These are phyloP conservation scores for Endothia cerciana DNA, from an alignment of 2,329 filamentous ascomycete species.

Conservation along the genomic window DNA sequence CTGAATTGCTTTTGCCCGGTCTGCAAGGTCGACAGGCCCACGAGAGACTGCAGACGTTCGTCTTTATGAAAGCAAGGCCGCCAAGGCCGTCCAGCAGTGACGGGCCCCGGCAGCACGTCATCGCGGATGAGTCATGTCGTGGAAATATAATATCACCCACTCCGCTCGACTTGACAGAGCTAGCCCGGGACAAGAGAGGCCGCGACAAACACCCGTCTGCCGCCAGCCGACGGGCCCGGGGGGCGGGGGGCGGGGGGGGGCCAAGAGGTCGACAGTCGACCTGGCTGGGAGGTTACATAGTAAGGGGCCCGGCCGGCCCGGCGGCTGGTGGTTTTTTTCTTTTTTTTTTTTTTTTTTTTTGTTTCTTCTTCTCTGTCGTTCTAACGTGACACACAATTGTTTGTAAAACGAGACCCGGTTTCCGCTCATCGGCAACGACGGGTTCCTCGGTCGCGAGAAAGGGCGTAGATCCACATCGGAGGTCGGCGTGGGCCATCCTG, in stretches of 20 bases:
- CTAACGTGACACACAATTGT: too few relatives aligned
- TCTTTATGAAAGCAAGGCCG: too few relatives aligned
- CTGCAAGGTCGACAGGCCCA: too few relatives aligned
- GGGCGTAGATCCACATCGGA: constrained; percentile 1
- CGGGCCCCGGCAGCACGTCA: background rate
- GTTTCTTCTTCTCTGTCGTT: too few relatives aligned
- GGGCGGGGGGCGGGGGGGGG: too few relatives aligned
- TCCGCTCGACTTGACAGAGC: too few relatives aligned
- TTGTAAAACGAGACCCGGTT: too few relatives aligned
- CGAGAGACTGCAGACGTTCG: too few relatives aligned
- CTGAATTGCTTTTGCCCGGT: too few relatives aligned
- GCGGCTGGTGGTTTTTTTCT: too few relatives aligned
- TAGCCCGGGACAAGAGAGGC: background rate
- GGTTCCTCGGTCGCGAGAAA: background rate
- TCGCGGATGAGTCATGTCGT: constrained; percentile 2
- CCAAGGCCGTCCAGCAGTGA: too few relatives aligned
- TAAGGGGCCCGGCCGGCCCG: background rate
- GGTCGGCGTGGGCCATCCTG: constrained; percentile 9
- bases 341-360: too few relatives aligned
- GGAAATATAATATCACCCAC: background rate
- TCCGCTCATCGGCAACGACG: background rate
- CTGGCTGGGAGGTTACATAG: background rate
- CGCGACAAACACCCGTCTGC: background rate
- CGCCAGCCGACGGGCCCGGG: background rate
- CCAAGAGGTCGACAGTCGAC: constrained; percentile 8